phyloP scores from a whole-genome alignment of 495 filamentous ascomycete genomes.

The Staphylotrichum longicolle region DNA sequence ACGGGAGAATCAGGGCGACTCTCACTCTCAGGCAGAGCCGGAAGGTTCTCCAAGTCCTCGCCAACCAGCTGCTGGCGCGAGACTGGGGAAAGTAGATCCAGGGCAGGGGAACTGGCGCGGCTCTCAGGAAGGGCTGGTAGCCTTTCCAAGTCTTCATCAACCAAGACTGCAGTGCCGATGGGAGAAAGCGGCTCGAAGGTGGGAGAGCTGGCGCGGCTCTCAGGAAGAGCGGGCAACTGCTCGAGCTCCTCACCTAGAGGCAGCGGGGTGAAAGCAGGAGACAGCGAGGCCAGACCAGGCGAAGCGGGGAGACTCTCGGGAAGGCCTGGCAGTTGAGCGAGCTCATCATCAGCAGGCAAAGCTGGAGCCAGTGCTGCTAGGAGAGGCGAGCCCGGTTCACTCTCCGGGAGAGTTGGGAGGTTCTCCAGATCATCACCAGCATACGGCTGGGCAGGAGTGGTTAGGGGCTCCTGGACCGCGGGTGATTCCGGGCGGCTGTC shows the following conservation, averaged over 20 bases:
- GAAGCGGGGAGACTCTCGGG: constrained; percentile 17
- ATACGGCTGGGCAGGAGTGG: not conserved
- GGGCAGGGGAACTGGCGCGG: not conserved
- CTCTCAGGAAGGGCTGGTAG: not conserved
- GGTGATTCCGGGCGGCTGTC: constrained; percentile 9
- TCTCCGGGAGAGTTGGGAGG: constrained; percentile 9
- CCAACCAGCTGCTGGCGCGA: no score
- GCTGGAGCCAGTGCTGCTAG: not conserved
- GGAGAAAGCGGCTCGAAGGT: not conserved
- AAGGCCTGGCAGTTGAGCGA: constrained; percentile 14
- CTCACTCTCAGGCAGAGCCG: no score
- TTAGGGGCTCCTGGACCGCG: not conserved
- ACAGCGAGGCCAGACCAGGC: not conserved
- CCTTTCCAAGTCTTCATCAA: not conserved
- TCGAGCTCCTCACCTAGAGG: not conserved
- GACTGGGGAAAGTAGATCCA: not conserved
- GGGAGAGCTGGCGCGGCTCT: constrained; percentile 1
- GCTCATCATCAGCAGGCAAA: not conserved
- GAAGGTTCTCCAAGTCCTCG: not conserved
- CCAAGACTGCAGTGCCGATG: no score
- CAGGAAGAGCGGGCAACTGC: constrained; percentile 11
- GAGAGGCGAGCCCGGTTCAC: not conserved
- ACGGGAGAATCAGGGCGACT: no score
- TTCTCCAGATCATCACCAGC: constrained; percentile 1
- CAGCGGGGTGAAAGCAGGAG: not conserved